Base-by-base conservation (phyloP, 2,329 filamentous ascomycete genomes). In the Byssothecium circinans region DNA sequence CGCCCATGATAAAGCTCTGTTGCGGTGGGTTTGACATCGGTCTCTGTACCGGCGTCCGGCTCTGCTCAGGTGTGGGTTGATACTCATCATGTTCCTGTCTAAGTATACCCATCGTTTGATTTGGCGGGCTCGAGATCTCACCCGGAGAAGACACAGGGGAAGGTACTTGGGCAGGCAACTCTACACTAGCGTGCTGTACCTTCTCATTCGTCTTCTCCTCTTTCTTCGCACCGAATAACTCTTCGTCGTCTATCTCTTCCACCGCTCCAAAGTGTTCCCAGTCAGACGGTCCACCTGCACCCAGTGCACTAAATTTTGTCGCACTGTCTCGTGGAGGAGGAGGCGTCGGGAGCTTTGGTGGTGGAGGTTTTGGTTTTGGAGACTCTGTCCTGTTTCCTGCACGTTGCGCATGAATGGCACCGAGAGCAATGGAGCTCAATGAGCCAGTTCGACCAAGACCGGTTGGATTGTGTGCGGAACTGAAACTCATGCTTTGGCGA, bases 181-280 rank as follows among this genome's bases (percentile, higher is more conserved):
- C 67, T 12, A 62, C 53, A 33, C 64, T 67, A 17, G 59, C 27
- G 19, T 68, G 54, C 23, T 45, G 52, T 15, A 56, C 47, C 32
- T 53, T 47, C 17, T 33, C 37, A 2, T 50, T 39, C n/a, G n/a
- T n/a, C 34, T 54, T 56, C 8, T 45, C 39, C 3, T 62, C 57
- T 23, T 60, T 61, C 50, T 65, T 69, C n/a, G 43, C 56, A 11
- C 44, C 49, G 44, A 67, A 70, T 6, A 67, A 34, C 8, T 65
- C 67, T 27, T 68, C 67, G 34, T 71, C 68, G 30, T 71, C 68
- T 27, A 70, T 60, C 35, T 70, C 68, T 4, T 58, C 57, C n/a
- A 61, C 63, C 7, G 45, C 57, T 10, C 67, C 67, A 51, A 71
- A 64, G 27, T 61, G 68, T 39, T 72, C 68, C 69, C 69, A 72